Conservation (phyloP, 108 stramenopile genomes). For the Mediolabrus comicus region DNA sequence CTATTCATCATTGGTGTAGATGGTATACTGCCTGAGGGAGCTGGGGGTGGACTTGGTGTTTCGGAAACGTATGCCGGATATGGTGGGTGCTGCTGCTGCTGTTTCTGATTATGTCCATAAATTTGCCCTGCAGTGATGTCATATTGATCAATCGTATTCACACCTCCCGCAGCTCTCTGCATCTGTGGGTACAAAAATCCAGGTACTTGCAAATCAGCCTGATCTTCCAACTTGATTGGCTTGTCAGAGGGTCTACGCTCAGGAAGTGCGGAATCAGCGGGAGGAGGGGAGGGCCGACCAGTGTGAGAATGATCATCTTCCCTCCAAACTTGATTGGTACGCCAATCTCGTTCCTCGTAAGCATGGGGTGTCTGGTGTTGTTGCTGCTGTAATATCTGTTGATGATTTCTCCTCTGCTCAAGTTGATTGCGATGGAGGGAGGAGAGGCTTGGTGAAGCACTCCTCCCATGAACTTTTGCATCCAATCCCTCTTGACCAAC, state of each 20-base stretch:
- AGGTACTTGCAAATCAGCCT: not conserved
- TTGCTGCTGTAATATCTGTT: no score
- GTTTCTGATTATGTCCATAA: conserved; percentile 7
- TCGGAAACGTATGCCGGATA: not conserved
- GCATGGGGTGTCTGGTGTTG: not conserved
- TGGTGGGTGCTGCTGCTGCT: not conserved
- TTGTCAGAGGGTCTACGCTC: not conserved
- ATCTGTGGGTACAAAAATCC: not conserved
- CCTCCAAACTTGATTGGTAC: conserved; percentile 21
- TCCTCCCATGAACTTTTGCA: not conserved
- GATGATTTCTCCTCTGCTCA: not conserved
- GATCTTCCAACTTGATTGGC: not conserved
- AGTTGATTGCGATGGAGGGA: not conserved
- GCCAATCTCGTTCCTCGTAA: conserved; percentile 25
- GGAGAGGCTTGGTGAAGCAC: not conserved
- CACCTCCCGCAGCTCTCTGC: not conserved
- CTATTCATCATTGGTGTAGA: not conserved
- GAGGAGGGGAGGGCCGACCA: not conserved
- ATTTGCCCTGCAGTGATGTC: conserved; percentile 12
- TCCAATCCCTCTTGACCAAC: not conserved
- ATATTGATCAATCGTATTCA: conserved; percentile 34
- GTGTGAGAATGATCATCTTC: conserved; percentile 23
- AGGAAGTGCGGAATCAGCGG: not conserved
- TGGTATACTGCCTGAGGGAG: no score
- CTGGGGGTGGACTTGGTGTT: not conserved